Base-by-base conservation (phyloP, 352 stramenopile genomes). In the Pythium sp. region DNA sequence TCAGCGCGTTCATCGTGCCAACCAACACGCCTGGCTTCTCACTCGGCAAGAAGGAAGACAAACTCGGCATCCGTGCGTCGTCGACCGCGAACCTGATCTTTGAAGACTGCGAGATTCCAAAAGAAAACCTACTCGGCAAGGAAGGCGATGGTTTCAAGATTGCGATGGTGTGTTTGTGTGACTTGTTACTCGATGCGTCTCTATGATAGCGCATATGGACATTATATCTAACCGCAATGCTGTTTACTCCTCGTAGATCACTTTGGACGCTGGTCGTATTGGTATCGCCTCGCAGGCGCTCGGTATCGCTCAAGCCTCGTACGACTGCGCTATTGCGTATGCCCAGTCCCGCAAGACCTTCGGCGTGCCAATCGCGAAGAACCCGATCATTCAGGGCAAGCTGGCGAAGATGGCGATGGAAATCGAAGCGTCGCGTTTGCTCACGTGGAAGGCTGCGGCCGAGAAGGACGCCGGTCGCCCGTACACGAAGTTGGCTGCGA, bases 61-160 rank as follows among this genome's bases (percentile, higher is more conserved):
- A 99, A 72, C 79, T 99, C 20, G 97, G 97, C n/a, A 99, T 99
- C 59, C 84, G 96, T 14, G 97, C 85, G 24, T 98, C 94, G 26
- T 98, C 93, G n/a, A 99, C 97, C 3, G 86, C 91, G 28, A 98
- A 99, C 72, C 79, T 99, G 38, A 99, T 98, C 70, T 95, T 99
- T 57, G 97, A 99, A 59, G 87, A 98, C 72, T 91, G 87, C 58
- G 81, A 91, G 36, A 90, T 99, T 62, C 95, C 97, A 7, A 97
- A 97, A 70, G 80, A 89, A 41, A 95, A 90, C 64, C 49, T 97
- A 57, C 72, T 97, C 15, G 91, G 91, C 59, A 90, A 92, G 68
- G 76, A 86, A 55, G 91, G 91, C 54, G 85, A 95, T 62, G 91
- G 91, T 11, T 97, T 97, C 72, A 97, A 96, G 76, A 97, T 97